Conservation (phyloP, 1,139 yeast species). For the Geotrichum fermentans region DNA sequence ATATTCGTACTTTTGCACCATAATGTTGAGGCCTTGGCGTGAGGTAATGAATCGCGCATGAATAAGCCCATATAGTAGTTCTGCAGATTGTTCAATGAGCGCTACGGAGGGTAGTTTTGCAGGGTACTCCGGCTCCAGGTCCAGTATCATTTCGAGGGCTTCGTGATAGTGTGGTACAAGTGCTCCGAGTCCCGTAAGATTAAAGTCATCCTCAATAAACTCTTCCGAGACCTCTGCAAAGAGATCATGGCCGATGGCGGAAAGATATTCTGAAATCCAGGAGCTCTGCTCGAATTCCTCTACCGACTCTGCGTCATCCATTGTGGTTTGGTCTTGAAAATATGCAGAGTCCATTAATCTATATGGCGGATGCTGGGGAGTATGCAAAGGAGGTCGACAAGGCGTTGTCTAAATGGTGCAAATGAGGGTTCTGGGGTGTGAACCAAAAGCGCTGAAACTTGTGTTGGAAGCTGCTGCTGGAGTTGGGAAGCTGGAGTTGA, state of each 20-base stretch:
- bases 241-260: slow-evolving; percentile 84
- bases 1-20: slow-evolving; percentile 93
- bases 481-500: too few relatives aligned
- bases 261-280: slow-evolving; percentile 89
- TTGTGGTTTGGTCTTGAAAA: too few relatives aligned
- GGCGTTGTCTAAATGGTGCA: background rate
- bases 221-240: slow-evolving; percentile 91
- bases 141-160: slow-evolving; percentile 85
- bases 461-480: too few relatives aligned
- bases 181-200: slow-evolving; percentile 79
- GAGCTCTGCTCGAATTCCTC: slow-evolving; percentile 41
- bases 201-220: slow-evolving; percentile 93
- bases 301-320: slow-evolving; percentile 15
- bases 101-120: slow-evolving; percentile 65
- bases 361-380: background rate
- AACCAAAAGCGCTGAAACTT: too few relatives aligned
- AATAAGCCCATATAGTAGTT: slow-evolving; percentile 82
- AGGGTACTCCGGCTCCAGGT: slow-evolving; percentile 68
- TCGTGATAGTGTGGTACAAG: slow-evolving; percentile 89
- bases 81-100: slow-evolving; percentile 83
- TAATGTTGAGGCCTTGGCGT: slow-evolving; percentile 82
- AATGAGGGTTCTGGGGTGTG: background rate
- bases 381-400: too few relatives aligned
- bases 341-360: background rate
- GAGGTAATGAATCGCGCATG: slow-evolving; percentile 90